phyloP scores from a whole-genome alignment of 352 stramenopile species.

The Globisporangium megalacanthum region DNA sequence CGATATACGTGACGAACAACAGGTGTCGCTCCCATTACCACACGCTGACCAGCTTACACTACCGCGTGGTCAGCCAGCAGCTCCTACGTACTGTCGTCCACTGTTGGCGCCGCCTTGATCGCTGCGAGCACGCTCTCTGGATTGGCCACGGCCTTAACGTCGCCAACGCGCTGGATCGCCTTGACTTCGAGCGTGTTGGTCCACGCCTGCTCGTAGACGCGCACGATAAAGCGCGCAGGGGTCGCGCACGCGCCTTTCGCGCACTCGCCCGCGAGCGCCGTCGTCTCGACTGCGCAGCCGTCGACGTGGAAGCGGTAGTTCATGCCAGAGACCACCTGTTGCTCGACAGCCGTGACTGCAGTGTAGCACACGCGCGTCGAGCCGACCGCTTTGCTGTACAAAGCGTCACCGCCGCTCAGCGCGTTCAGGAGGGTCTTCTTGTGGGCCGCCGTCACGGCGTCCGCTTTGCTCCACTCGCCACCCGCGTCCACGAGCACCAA shows the following conservation, averaged over 20 bases:
- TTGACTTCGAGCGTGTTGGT: constrained; percentile 62
- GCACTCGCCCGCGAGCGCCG: constrained; percentile 40
- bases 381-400: constrained; percentile 22
- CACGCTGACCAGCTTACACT: neutral
- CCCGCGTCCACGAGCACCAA: constrained; percentile 22
- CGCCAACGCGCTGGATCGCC: constrained; percentile 18
- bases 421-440: constrained; percentile 8
- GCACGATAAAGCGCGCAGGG: constrained; percentile 33
- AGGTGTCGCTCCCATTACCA: neutral
- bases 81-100: constrained; percentile 15
- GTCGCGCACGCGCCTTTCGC: constrained; percentile 15
- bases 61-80: neutral
- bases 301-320: constrained; percentile 71
- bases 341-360: constrained; percentile 17
- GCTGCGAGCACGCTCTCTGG: neutral
- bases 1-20: neutral
- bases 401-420: constrained; percentile 8
- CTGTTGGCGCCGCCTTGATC: neutral
- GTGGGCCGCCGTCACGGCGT: neutral
- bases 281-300: constrained; percentile 35
- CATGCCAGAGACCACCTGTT: constrained; percentile 63
- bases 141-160: neutral
- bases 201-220: constrained; percentile 60
- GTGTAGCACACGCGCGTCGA: constrained; percentile 39
- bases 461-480: constrained; percentile 1